These are phyloP conservation scores for Chrysochromulina parva DNA, from an alignment of 78 protist genomes.

Conservation along the genomic window DNA sequence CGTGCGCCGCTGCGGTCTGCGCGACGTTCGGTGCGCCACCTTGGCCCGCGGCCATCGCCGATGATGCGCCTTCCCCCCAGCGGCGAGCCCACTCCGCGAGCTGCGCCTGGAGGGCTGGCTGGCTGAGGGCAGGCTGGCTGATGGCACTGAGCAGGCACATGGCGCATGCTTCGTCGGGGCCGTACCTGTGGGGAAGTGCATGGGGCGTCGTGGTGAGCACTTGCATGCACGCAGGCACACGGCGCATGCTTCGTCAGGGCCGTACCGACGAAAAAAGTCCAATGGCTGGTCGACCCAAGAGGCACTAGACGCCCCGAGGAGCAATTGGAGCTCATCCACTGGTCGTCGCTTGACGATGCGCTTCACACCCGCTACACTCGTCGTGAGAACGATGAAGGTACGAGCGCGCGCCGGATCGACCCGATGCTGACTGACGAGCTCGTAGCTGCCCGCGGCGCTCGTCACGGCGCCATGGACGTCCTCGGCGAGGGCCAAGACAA, in stretches of 20 bases:
- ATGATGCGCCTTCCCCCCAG: neutral
- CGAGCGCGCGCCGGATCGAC: neutral
- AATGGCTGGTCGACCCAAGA: neutral
- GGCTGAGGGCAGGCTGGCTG: neutral
- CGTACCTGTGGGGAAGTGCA: no score
- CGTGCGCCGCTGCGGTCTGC: neutral
- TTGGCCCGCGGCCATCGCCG: no score
- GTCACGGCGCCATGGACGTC: neutral
- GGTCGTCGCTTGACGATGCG: neutral
- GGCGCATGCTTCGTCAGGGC: neutral
- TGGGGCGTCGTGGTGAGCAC: no score
- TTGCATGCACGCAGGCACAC: neutral
- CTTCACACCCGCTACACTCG: neutral
- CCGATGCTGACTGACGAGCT: neutral
- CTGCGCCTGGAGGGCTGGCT: neutral
- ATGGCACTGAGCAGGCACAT: neutral
- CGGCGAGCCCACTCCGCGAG: neutral
- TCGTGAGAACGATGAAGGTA: neutral
- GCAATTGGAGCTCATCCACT: neutral
- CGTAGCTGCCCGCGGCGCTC: neutral
- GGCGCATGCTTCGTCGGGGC: neutral
- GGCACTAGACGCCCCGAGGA: neutral
- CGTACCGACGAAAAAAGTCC: neutral
- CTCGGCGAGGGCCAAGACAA: neutral
- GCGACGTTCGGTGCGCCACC: no score